Percentiles rank a stretch among this genome's conserved stretches.
phyloP scores from a whole-genome alignment of 805 yeast genomes.

The Millerozyma miso region DNA sequence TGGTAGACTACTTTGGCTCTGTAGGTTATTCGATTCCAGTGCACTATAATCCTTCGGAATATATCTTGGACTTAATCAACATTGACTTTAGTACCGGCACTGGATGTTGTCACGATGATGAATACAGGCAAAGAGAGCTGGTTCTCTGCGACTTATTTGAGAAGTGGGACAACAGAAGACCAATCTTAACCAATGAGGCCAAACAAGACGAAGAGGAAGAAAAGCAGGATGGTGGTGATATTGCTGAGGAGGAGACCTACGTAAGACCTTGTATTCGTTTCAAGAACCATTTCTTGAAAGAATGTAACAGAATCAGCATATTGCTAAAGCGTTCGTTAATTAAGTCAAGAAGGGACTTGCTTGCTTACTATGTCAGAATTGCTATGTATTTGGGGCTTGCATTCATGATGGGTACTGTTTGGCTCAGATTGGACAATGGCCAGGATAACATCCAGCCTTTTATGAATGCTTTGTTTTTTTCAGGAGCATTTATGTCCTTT shows the following conservation, averaged over 20 bases:
- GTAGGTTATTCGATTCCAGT: slow-evolving; percentile 16
- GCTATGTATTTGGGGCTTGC: slow-evolving; percentile 38
- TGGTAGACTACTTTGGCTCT: slow-evolving; percentile 14
- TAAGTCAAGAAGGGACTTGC: slow-evolving; percentile 31
- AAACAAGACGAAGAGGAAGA: neutral
- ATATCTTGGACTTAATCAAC: slow-evolving; percentile 23
- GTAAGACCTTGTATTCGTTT: slow-evolving; percentile 1
- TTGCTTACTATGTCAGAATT: slow-evolving; percentile 34
- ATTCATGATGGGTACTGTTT: slow-evolving; percentile 36
- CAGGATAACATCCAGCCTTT: slow-evolving; percentile 30
- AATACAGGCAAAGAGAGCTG: neutral
- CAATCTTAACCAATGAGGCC: neutral
- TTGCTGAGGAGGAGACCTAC: neutral
- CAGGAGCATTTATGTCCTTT: slow-evolving; percentile 44
- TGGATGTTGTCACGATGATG: neutral
- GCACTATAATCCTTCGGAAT: slow-evolving; percentile 23
- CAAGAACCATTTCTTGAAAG: slow-evolving; percentile 3
- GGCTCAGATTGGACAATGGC: slow-evolving; percentile 22
- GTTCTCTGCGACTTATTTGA: slow-evolving; percentile 1
- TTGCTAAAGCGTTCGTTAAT: slow-evolving; percentile 22
- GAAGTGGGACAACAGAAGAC: neutral
- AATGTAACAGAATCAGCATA: slow-evolving; percentile 11
- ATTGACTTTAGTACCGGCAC: slow-evolving; percentile 17
- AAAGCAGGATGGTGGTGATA: neutral
- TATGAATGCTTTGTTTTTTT: slow-evolving; percentile 35